Base-by-base conservation (phyloP, 768 basidiomycete genomes). In the Leccinum truebloodii region DNA sequence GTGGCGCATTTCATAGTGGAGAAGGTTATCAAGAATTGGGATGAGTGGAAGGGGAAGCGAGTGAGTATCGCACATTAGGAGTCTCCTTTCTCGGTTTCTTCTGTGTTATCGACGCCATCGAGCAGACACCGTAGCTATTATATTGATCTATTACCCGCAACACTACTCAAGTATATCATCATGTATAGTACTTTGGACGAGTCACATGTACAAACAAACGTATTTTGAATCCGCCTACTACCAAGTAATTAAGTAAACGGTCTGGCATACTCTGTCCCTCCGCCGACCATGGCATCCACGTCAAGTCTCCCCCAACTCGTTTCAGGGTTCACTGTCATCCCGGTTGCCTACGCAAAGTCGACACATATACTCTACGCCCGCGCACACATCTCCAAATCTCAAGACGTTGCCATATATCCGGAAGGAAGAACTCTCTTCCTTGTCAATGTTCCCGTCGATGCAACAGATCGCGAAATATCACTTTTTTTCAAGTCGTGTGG, bases 391-490 rank as follows among this genome's bases (percentile, higher is more conserved):
- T 78, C 85, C 16, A 83, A 84, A 49, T 48, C 69, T 4, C 67
- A 79, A 77, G 69, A 66, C 30, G 46, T 46, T 59, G 55, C 58
- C 64, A 46, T 46, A 46, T 79, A 76, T 55, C 77, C 83, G 64
- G 71, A 84, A 34, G 86, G 83, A 16, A 83, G 94, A 49, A 95
- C 94, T 0, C 79, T 96, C 10, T 98, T 98, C 69, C 76, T 95
- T 3, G 91, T 90, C 57, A 97, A 98, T 67, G 76, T 95, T 6
- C 94, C 95, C 2, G 88, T 93, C 58, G 94, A 96, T 71, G 85
- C 92, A 3, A 91, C 92, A 1, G 90, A 92, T 65, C 81, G 90
- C 39, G 92, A 94, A 68, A 74, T 97, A 0, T 77, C 85, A 2
- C 75, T 83, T 12, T 78, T 97, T n/a, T 95, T 95, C 79, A 87